A percentile compares a stretch with the other conserved stretches of the same genome.
Evolutionary conservation across 73 alveolate genomes (phyloP).

Genomic region (Paramecium pentaurelia): DNA sequence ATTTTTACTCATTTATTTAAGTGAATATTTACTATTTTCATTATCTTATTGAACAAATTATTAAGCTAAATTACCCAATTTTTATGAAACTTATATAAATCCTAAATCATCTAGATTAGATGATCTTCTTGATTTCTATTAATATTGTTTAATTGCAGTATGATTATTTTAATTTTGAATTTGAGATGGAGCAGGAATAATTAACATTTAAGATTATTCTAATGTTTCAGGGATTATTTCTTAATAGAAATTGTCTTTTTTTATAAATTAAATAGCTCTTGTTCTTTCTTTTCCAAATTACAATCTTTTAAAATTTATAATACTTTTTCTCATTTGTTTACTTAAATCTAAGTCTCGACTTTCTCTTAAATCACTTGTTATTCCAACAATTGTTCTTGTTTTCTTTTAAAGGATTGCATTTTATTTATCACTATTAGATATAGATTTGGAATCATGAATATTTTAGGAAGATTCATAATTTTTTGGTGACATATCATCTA

Average conservation of each 20-base stretch:
- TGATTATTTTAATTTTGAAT: background rate
- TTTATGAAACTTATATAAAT: background rate
- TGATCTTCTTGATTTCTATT: background rate
- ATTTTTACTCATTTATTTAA: background rate
- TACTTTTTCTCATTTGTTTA: background rate
- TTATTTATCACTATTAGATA: background rate
- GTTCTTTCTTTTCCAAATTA: background rate
- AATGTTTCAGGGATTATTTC: background rate
- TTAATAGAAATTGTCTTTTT: background rate
- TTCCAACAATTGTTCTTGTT: background rate
- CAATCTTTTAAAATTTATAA: background rate
- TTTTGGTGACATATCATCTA: background rate
- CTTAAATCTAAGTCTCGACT: background rate
- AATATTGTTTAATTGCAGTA: background rate
- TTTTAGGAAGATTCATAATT: background rate
- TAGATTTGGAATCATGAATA: background rate
- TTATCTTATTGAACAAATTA: background rate
- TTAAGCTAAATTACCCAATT: background rate
- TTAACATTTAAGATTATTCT: background rate
- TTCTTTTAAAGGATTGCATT: background rate
- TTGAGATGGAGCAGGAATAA: background rate
- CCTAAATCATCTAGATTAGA: background rate
- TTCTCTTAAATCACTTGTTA: background rate
- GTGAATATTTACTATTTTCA: background rate
- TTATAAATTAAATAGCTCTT: background rate